phyloP scores from a whole-genome alignment of 1,284 basidiomycete species.

The Trichosporon inkin region DNA sequence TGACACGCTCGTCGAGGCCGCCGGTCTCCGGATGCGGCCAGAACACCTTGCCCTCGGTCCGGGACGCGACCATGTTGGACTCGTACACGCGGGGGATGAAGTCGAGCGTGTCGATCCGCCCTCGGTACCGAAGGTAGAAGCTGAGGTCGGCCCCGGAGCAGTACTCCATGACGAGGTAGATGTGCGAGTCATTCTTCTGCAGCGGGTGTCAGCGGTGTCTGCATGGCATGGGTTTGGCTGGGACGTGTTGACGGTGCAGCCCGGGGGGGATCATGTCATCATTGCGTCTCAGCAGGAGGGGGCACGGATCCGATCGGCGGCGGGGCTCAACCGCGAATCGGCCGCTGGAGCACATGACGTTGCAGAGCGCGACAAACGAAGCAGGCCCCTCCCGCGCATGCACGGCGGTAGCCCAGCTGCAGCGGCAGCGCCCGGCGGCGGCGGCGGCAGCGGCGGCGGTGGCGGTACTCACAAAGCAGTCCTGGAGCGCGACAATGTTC shows the following conservation, averaged over 20 bases:
- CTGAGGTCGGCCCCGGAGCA: slow-evolving; percentile 94
- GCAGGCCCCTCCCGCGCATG: background rate
- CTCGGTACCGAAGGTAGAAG: slow-evolving; percentile 91
- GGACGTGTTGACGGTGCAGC: slow-evolving; percentile 10
- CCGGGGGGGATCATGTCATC: background rate
- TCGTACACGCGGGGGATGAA: slow-evolving; percentile 62
- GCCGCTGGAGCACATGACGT: background rate
- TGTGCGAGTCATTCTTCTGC: slow-evolving; percentile 84
- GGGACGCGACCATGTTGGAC: slow-evolving; percentile 52
- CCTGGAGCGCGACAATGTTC: slow-evolving; percentile 87
- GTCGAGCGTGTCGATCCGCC: slow-evolving; percentile 76
- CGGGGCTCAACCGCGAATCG: background rate
- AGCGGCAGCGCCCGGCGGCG: background rate
- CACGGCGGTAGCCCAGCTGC: background rate
- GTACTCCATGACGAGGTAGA: slow-evolving; percentile 97
- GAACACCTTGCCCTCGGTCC: slow-evolving; percentile 57
- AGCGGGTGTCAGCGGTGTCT: background rate
- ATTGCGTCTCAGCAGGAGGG: background rate
- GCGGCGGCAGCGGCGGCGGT: too few species aligned
- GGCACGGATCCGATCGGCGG: background rate
- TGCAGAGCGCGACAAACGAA: background rate
- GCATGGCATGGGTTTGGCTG: too few species aligned
- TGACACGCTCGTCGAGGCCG: slow-evolving; percentile 84
- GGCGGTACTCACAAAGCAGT: slow-evolving; percentile 76
- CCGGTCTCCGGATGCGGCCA: slow-evolving; percentile 88